phyloP scores from a whole-genome alignment of 2,329 filamentous ascomycete species.

The Beauveria caledonica region DNA sequence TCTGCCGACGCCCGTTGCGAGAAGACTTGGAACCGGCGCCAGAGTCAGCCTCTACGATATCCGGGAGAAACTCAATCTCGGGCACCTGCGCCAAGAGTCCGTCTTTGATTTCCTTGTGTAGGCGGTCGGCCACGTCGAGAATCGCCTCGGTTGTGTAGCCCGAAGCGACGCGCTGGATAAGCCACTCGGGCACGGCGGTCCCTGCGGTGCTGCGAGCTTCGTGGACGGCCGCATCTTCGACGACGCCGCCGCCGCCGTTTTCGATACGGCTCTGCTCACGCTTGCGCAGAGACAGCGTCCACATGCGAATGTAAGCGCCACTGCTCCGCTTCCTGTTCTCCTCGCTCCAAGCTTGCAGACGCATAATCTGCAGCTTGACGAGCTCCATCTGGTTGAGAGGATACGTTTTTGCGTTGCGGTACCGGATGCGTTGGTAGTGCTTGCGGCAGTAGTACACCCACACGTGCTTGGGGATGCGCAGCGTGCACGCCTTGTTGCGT shows the following conservation, averaged over 20 bases:
- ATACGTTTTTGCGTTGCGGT: slow-evolving; percentile 56
- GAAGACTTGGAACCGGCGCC: neutral
- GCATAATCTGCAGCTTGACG: slow-evolving; percentile 52
- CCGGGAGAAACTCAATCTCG: slow-evolving; percentile 51
- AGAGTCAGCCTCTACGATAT: slow-evolving; percentile 35
- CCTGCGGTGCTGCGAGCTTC: slow-evolving; percentile 22
- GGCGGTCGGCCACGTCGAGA: slow-evolving; percentile 35
- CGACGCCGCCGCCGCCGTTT: slow-evolving; percentile 24
- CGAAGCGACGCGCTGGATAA: slow-evolving; percentile 35
- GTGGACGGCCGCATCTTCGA: slow-evolving; percentile 18
- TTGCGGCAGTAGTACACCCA: slow-evolving; percentile 77
- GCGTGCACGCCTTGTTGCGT: slow-evolving; percentile 71
- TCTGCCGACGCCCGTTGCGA: slow-evolving; percentile 15
- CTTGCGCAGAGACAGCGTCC: slow-evolving; percentile 56
- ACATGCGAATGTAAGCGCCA: slow-evolving; percentile 33
- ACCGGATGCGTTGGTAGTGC: slow-evolving; percentile 70
- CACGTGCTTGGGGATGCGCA: slow-evolving; percentile 57
- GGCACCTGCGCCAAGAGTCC: slow-evolving; percentile 39
- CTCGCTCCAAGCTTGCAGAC: slow-evolving; percentile 56
- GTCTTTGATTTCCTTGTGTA: slow-evolving; percentile 36
- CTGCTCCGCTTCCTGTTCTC: slow-evolving; percentile 30
- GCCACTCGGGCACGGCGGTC: slow-evolving; percentile 41
- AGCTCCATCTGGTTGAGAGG: slow-evolving; percentile 55
- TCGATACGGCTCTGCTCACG: slow-evolving; percentile 52
- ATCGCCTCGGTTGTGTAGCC: slow-evolving; percentile 42